Evolutionary conservation across 1,284 basidiomycete genomes (phyloP).

Genomic region (Puccinia novopanici): DNA sequence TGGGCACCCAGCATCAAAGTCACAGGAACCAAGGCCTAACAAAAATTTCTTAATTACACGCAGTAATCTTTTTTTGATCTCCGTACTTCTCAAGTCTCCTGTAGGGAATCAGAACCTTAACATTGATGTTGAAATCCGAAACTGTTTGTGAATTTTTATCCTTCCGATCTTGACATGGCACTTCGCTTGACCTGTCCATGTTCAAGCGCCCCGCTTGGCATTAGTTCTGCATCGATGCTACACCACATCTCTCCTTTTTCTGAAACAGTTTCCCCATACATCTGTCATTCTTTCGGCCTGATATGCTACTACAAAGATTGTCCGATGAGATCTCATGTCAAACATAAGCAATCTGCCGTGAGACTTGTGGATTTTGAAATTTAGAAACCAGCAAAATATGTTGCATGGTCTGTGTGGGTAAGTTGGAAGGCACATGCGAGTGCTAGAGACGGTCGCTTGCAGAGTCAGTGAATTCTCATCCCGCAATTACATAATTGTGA

Average conservation of each 20-base stretch:
- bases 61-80: neutral
- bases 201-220: neutral
- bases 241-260: neutral
- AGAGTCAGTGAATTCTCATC: no score
- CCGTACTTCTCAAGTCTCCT: neutral
- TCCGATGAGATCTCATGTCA: no score
- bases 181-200: neutral
- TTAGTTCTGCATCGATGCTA: neutral
- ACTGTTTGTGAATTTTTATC: neutral
- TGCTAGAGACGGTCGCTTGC: no score
- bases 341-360: no score
- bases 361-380: no score
- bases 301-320: no score
- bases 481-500: no score
- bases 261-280: no score
- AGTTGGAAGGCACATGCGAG: no score
- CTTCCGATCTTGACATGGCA: neutral
- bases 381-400: no score
- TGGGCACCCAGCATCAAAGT: slow-evolving; percentile 36
- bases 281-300: no score
- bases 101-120: neutral
- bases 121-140: neutral
- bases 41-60: neutral
- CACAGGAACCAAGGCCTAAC: slow-evolving; percentile 5
- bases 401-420: no score